These are phyloP conservation scores for Mentha longifolia DNA, from an alignment of 257 asterid genomes.

Conservation along the genomic window DNA sequence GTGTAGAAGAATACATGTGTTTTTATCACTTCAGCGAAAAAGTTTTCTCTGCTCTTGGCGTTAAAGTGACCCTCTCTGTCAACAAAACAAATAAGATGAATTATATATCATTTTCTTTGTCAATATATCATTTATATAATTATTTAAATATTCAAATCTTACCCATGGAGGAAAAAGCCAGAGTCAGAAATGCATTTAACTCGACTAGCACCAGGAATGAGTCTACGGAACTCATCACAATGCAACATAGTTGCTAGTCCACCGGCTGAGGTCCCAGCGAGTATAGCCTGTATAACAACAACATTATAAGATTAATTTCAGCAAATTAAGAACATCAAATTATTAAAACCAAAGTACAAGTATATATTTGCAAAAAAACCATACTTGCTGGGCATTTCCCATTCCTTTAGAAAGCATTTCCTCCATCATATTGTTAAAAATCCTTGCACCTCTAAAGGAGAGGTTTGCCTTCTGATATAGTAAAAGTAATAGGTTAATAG, in stretches of 20 bases:
- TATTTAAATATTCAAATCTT: background rate
- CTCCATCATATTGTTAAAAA: conserved; percentile 36
- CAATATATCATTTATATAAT: no score
- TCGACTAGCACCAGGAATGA: conserved; percentile 18
- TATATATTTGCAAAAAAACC: background rate
- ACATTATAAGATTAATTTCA: no score
- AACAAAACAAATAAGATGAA: background rate
- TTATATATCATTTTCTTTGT: no score
- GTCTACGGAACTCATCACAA: no score
- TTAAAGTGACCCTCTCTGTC: background rate
- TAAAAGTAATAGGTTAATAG: background rate
- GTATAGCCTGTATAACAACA: no score
- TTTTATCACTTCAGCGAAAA: background rate
- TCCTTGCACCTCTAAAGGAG: conserved; percentile 35
- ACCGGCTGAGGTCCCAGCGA: no score
- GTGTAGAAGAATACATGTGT: conserved; percentile 21
- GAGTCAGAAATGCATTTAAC: conserved; percentile 37
- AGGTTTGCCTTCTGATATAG: conserved; percentile 27
- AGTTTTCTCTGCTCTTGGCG: background rate
- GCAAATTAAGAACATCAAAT: no score
- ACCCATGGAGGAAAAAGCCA: conserved; percentile 19
- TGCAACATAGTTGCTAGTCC: no score
- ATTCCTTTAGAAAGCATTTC: conserved; percentile 42
- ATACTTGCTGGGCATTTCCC: conserved; percentile 35
- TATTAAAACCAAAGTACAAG: no score